These are phyloP conservation scores for Spergularia marina DNA, from an alignment of 148 eudicot genomes.

Conservation along the genomic window DNA sequence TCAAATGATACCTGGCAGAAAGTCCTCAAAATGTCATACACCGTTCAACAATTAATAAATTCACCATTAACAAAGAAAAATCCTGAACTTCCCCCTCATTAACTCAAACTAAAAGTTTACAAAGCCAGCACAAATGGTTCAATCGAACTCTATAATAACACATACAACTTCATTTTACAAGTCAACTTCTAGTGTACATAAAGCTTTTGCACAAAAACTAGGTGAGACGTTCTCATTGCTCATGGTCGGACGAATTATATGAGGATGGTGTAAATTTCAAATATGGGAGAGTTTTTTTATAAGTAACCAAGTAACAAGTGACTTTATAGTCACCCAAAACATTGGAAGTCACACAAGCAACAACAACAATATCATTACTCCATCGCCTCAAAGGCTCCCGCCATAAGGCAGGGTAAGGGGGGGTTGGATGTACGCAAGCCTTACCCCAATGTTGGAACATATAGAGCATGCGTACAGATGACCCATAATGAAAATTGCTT, in stretches of 20 bases:
- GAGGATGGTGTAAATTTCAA: background rate
- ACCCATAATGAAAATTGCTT: too few species aligned
- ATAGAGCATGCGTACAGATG: too few species aligned
- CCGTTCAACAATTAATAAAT: background rate
- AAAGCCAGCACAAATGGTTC: background rate
- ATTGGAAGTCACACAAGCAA: too few species aligned
- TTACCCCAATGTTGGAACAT: too few species aligned
- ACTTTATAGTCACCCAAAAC: background rate
- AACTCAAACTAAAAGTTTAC: background rate
- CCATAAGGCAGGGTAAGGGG: too few species aligned
- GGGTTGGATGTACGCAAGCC: too few species aligned
- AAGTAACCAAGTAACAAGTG: background rate
- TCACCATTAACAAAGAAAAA: too few species aligned
- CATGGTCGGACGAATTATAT: background rate
- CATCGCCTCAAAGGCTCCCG: too few species aligned
- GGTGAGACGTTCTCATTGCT: constrained; percentile 6
- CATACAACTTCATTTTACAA: background rate
- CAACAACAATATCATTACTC: too few species aligned
- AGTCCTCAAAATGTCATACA: constrained; percentile 7
- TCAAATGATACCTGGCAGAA: constrained; percentile 83
- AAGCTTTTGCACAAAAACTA: background rate
- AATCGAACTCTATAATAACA: background rate
- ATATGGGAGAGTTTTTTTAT: background rate
- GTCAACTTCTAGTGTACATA: background rate
- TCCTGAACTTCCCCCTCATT: too few species aligned